Base-by-base conservation (phyloP, 1,139 yeast species). In the Scheffersomyces segobiensis region DNA sequence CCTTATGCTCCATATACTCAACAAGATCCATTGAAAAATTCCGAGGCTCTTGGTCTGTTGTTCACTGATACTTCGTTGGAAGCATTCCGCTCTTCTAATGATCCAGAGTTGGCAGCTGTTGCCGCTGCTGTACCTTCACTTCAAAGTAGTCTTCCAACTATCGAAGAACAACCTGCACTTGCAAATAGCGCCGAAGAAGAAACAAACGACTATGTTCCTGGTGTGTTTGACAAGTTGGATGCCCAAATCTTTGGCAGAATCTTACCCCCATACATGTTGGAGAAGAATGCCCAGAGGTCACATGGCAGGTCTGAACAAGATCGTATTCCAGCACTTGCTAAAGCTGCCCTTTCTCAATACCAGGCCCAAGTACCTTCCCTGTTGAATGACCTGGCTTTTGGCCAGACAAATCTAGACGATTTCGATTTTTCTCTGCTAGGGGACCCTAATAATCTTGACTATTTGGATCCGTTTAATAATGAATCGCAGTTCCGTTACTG, bases 221-320 rank as follows among this genome's bases (percentile, higher is more conserved):
- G 96, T 5, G 88, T 89, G 20, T 88, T 91, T 80, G 97, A 91
- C 71, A 89, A 88, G 64, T 75, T 91, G 53, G 97, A 92, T 71
- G 85, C 91, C 60, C 95, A 91, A 68, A 82, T 92, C 17, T 91
- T 92, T 76, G 97, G 97, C 0, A 78, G 90, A 55, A 87, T 89
- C 65, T 71, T 91, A 56, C 97, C 97, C 3, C 96, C 96, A 1
- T 91, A 90, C 67, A 90, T 90, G 96, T 72, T 85, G 60, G 82
- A 81, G 59, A 72, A 73, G 56, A 77, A 72, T 57, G 65, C 60
- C 46, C 18, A 20, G 24, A 52, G 42, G 46, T 32, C 32, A 19
- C n/a, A 51, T 50, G 50, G 21, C 32, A 3, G 17, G 20, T 19
- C 49, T 2, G 48, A 21, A 10, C 48, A 47, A 18, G 51, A 55